Conservation (phyloP, 352 stramenopile species). For the Pythium biforme region DNA sequence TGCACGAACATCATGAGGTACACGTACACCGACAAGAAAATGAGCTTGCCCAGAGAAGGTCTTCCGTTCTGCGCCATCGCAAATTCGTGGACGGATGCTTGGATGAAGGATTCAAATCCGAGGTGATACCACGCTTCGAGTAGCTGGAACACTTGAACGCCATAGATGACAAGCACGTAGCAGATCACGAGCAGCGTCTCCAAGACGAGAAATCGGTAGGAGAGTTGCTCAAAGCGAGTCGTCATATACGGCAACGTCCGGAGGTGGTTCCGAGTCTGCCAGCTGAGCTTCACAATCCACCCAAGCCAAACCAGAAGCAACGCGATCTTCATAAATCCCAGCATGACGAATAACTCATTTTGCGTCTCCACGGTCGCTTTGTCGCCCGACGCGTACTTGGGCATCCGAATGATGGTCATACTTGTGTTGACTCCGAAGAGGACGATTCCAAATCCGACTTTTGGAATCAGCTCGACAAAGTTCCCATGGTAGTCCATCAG, state of each 20-base stretch:
- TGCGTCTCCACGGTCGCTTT: conserved; percentile 22
- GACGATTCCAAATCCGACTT: conserved; percentile 42
- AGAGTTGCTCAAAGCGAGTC: conserved; percentile 84
- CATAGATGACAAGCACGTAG: conserved; percentile 68
- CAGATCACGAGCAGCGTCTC: conserved; percentile 75
- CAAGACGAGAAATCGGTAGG: conserved; percentile 81
- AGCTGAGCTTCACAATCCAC: conserved; percentile 66
- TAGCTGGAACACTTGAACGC: conserved; percentile 64
- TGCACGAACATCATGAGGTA: conserved; percentile 86
- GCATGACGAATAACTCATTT: conserved; percentile 60
- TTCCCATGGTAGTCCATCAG: conserved; percentile 66
- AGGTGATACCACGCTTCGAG: conserved; percentile 63
- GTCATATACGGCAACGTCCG: conserved; percentile 81
- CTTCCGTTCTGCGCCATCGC: conserved; percentile 49
- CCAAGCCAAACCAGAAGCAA: conserved; percentile 69
- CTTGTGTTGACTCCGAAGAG: conserved; percentile 49
- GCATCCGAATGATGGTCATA: conserved; percentile 71
- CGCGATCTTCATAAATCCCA: conserved; percentile 58
- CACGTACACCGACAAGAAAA: conserved; percentile 83
- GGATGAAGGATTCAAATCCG: conserved; percentile 66
- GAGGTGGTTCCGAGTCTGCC: conserved; percentile 53
- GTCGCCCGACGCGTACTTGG: conserved; percentile 40
- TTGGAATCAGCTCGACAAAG: conserved; percentile 24
- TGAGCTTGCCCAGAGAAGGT: conserved; percentile 61
- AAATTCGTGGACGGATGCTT: conserved; percentile 70